Conservation (phyloP, 2,329 filamentous ascomycete genomes). For the Exutisphaerella laricina region DNA sequence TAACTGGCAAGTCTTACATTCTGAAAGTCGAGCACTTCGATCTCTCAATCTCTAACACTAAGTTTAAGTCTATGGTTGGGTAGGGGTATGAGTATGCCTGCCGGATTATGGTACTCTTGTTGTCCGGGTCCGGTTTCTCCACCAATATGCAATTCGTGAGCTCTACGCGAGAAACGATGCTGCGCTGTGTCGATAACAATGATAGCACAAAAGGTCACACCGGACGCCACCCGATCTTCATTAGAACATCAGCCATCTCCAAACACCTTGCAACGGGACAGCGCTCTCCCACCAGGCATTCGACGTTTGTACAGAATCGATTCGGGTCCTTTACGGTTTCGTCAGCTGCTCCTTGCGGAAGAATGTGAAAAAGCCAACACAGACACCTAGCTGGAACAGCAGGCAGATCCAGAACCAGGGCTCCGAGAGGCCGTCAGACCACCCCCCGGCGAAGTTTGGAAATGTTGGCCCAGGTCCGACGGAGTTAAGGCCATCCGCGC, state of each 20-base stretch:
- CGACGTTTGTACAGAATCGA: conserved; percentile 10
- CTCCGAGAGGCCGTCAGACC: conserved; percentile 43
- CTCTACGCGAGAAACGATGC: conserved; percentile 1
- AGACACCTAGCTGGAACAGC: conserved; percentile 53
- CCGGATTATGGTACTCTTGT: no score
- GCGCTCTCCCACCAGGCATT: conserved; percentile 1
- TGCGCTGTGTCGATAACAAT: conserved; percentile 3
- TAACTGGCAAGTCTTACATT: no score
- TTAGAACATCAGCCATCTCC: conserved; percentile 14
- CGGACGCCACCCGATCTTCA: conserved; percentile 15
- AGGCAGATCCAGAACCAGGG: conserved; percentile 59
- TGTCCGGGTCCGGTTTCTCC: neutral
- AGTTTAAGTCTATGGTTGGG: conserved; percentile 12
- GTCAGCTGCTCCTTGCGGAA: conserved; percentile 55
- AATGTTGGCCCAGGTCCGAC: conserved; percentile 58
- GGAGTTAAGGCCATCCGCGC: conserved; percentile 56
- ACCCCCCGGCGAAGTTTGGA: conserved; percentile 53
- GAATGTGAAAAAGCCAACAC: conserved; percentile 52
- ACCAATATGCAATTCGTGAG: neutral
- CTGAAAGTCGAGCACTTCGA: conserved; percentile 22
- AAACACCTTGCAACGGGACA: conserved; percentile 4
- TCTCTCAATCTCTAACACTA: conserved; percentile 15
- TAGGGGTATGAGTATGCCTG: conserved; percentile 7
- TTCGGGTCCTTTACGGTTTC: conserved; percentile 44
- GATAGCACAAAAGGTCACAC: conserved; percentile 1